phyloP scores from a whole-genome alignment of 75 land plant genomes.

The Cunninghamia lanceolata region DNA sequence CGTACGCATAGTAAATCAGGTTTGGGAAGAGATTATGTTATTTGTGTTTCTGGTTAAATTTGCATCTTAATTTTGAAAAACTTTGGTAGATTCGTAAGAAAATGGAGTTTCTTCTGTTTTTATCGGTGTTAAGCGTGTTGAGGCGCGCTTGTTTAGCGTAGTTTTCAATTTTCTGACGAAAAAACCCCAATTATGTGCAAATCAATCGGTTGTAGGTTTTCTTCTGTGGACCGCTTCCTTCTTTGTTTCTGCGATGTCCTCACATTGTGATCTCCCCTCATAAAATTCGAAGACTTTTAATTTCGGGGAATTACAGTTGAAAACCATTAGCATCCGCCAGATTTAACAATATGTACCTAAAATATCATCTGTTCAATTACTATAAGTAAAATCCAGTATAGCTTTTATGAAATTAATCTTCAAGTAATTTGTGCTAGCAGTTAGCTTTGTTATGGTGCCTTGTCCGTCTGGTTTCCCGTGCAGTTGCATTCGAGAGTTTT shows the following conservation, averaged over 20 bases:
- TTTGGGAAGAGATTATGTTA: background rate
- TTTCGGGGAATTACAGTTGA: background rate
- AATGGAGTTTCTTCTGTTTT: background rate
- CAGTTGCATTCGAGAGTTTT: too few species aligned
- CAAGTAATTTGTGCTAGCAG: too few species aligned
- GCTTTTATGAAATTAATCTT: background rate
- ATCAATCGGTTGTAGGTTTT: background rate
- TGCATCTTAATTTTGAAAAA: too few species aligned
- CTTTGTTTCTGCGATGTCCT: background rate
- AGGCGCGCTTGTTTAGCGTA: background rate
- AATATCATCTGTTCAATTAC: background rate
- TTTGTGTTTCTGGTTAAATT: background rate
- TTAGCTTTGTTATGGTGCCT: too few species aligned
- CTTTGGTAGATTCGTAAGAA: background rate
- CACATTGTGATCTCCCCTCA: background rate
- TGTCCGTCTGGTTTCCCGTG: too few species aligned
- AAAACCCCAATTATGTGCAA: background rate
- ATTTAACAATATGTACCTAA: background rate
- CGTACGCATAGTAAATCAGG: background rate
- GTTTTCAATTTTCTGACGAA: background rate
- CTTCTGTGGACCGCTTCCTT: background rate
- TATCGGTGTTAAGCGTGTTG: background rate
- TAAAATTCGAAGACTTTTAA: background rate
- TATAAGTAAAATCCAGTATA: background rate
- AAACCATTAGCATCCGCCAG: background rate